Evolutionary conservation across 805 yeast species (phyloP).

Genomic region (Starmerella potacharoeniae): DNA sequence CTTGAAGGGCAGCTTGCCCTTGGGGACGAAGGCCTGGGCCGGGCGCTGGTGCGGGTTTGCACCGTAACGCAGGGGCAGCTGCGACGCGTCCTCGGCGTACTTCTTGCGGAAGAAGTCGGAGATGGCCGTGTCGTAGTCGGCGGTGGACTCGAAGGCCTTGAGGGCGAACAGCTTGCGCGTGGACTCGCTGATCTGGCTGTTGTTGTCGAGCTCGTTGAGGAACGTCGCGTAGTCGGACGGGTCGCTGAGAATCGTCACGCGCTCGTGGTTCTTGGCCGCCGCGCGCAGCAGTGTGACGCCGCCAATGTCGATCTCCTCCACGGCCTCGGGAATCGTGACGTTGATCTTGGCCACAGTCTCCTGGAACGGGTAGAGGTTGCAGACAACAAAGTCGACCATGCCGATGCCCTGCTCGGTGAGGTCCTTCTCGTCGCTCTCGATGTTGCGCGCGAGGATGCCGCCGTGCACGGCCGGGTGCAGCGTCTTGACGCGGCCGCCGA

Average conservation of each 20-base stretch:
- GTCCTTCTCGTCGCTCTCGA: constrained; percentile 83
- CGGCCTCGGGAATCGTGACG: constrained; percentile 94
- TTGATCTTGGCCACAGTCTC: constrained; percentile 92
- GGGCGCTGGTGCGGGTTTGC: constrained; percentile 99
- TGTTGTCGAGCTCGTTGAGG: constrained; percentile 63
- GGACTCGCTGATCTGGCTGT: constrained; percentile 53
- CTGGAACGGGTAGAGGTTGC: constrained; percentile 96
- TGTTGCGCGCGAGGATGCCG: constrained; percentile 79
- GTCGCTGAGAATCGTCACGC: constrained; percentile 92
- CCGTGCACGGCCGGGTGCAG: constrained; percentile 98
- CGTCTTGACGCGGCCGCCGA: constrained; percentile 97
- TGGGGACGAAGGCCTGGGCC: constrained; percentile 86
- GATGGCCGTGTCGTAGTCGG: constrained; percentile 91
- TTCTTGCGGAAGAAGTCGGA: constrained; percentile 96
- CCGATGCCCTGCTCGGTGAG: constrained; percentile 81
- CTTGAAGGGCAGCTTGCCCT: constrained; percentile 85
- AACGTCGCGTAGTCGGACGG: constrained; percentile 86
- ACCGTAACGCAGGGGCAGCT: constrained; percentile 93
- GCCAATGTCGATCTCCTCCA: constrained; percentile 96
- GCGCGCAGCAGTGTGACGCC: constrained; percentile 96
- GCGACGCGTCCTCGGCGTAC: constrained; percentile 80
- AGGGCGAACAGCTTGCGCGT: constrained; percentile 77
- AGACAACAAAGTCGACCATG: constrained; percentile 92
- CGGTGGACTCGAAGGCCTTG: constrained; percentile 97
- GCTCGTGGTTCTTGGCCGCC: constrained; percentile 94